These are phyloP conservation scores for Scheffersomyces ergatensis DNA, from an alignment of 805 yeast genomes.

Conservation along the genomic window DNA sequence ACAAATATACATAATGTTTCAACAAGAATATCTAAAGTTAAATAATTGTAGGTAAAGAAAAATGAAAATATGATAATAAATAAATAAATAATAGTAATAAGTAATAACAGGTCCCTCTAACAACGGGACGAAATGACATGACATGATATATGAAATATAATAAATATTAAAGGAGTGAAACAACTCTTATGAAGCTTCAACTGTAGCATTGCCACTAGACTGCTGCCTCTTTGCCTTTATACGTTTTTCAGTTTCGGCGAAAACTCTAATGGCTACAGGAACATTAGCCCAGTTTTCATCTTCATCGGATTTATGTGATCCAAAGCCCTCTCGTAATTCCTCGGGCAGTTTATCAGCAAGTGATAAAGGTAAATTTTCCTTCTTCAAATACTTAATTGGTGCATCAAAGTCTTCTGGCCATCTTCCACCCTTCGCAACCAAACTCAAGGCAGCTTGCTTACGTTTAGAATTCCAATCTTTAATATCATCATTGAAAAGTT, in stretches of 20 bases:
- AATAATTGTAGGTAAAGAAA: too few species aligned
- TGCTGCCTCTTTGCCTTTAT: constrained; percentile 41
- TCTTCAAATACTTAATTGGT: constrained; percentile 28
- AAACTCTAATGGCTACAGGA: constrained; percentile 74
- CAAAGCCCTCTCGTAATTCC: constrained; percentile 7
- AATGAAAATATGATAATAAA: too few species aligned
- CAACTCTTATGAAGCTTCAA: too few species aligned
- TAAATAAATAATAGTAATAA: too few species aligned
- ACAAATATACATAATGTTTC: too few species aligned
- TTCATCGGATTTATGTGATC: constrained; percentile 11
- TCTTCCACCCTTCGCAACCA: constrained; percentile 35
- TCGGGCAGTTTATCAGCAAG: constrained; percentile 22
- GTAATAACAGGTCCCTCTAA: too few species aligned
- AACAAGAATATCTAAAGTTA: too few species aligned
- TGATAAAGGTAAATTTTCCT: constrained; percentile 36
- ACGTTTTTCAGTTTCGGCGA: constrained; percentile 77
- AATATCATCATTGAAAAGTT: constrained; percentile 81
- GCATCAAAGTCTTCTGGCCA: constrained; percentile 46
- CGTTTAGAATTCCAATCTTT: constrained; percentile 74
- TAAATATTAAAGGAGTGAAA: too few species aligned
- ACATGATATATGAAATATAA: too few species aligned
- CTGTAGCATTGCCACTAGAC: too few species aligned
- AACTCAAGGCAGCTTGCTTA: constrained; percentile 49
- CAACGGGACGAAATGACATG: too few species aligned
- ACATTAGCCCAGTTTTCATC: constrained; percentile 47